Conservation (phyloP, 495 filamentous ascomycete species). For the Penicillium goetzii region DNA sequence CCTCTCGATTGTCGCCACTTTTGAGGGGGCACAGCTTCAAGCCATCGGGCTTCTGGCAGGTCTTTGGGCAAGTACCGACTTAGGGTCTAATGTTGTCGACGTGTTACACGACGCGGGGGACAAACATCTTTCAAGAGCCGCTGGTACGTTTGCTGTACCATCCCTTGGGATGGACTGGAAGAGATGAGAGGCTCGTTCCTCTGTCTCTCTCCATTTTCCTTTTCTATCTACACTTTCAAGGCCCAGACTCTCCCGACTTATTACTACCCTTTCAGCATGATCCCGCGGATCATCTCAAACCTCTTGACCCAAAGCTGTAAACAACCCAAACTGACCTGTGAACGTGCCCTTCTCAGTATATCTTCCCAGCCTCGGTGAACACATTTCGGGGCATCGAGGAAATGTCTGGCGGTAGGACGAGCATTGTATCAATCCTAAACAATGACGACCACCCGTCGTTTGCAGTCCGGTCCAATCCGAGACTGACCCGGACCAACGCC, state of each 20-base stretch:
- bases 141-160: constrained; percentile 38
- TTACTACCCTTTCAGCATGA: constrained; percentile 12
- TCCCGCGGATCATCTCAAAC: constrained; percentile 23
- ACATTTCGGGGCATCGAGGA: constrained; percentile 25
- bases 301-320: constrained; percentile 6
- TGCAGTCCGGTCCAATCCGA: constrained; percentile 48
- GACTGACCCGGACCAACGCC: constrained; percentile 37
- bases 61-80: constrained; percentile 34
- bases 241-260: constrained; percentile 4
- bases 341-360: constrained; percentile 26
- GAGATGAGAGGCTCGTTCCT: constrained; percentile 18
- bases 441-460: constrained; percentile 56
- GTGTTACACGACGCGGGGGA: constrained; percentile 42
- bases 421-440: constrained; percentile 54
- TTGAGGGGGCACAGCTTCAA: constrained; percentile 23
- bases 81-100: constrained; percentile 40
- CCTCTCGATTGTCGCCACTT: constrained; percentile 6
- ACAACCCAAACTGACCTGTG: constrained; percentile 18
- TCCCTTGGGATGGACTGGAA: constrained; percentile 10
- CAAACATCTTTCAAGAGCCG: constrained; percentile 47
- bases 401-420: constrained; percentile 43
- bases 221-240: constrained; percentile 8
- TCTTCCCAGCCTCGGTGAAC: constrained; percentile 28
- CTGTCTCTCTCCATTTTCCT: constrained; percentile 3
- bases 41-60: constrained; percentile 34